These are phyloP conservation scores for Zygoascus ofunaensis DNA, from an alignment of 805 yeast genomes.

Conservation along the genomic window DNA sequence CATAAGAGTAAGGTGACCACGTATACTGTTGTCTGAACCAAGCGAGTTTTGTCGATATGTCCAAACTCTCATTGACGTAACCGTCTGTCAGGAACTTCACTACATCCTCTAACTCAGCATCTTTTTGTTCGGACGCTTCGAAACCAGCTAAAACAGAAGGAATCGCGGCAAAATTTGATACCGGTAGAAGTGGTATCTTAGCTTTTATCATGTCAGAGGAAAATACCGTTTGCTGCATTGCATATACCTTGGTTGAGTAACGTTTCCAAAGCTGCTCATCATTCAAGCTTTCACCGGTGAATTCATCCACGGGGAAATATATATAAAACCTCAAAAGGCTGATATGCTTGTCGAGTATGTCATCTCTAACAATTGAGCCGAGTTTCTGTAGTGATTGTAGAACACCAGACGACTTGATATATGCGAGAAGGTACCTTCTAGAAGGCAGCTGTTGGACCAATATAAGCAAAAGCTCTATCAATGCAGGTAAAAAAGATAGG, in stretches of 20 bases:
- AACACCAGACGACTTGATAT: not conserved
- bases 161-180: slow-evolving; percentile 22
- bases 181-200: slow-evolving; percentile 20
- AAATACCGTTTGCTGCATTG: slow-evolving; percentile 23
- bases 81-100: not conserved
- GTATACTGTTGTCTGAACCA: not conserved
- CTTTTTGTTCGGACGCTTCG: slow-evolving; percentile 15
- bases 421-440: slow-evolving; percentile 26
- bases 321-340: slow-evolving; percentile 16
- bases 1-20: not conserved
- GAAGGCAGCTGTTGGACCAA: slow-evolving; percentile 36
- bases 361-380: not conserved
- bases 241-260: slow-evolving; percentile 11
- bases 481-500: not conserved
- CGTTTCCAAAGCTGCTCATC: slow-evolving; percentile 13
- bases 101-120: slow-evolving; percentile 15
- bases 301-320: slow-evolving; percentile 37
- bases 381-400: not conserved
- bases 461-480: slow-evolving; percentile 22
- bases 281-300: slow-evolving; percentile 27
- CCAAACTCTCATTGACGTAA: not conserved
- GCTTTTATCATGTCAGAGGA: slow-evolving; percentile 15
- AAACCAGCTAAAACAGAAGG: slow-evolving; percentile 19
- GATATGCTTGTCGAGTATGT: not conserved
- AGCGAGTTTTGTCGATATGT: not conserved